Conservation (phyloP, 495 filamentous ascomycete genomes). For the Hyaloscypha hepaticicola region DNA sequence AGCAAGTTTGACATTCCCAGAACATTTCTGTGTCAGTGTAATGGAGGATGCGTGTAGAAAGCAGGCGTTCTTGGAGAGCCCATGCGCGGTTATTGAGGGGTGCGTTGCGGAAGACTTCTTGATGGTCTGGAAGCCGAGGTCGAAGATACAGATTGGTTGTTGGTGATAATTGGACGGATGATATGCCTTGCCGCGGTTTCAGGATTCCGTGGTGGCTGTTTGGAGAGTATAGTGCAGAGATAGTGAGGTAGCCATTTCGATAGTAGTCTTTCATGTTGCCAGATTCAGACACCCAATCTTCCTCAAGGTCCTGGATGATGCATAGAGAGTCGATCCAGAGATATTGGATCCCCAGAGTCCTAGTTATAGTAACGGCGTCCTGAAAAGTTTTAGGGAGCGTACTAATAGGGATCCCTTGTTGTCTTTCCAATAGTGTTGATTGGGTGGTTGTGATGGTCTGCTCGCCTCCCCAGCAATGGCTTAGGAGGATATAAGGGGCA, state of each 20-base stretch:
- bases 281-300: conserved; percentile 89
- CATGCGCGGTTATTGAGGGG: conserved; percentile 35
- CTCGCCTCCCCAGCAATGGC: no score
- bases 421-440: no score
- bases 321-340: conserved; percentile 14
- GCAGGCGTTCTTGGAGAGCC: conserved; percentile 38
- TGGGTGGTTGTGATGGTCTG: no score
- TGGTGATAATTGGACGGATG: no score
- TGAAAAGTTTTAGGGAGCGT: neutral
- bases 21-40: conserved; percentile 31
- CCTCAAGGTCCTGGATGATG: conserved; percentile 51
- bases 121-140: no score
- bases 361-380: conserved; percentile 1
- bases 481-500: no score
- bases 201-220: neutral
- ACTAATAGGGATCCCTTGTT: no score
- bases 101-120: neutral
- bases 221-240: neutral
- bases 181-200: no score
- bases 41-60: conserved; percentile 32
- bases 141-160: no score
- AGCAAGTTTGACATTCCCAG: conserved; percentile 27
- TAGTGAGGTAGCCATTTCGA: conserved; percentile 14
- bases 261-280: conserved; percentile 17
- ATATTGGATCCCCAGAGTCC: conserved; percentile 1